Evolutionary conservation across 345 rosid species (phyloP).

Genomic region (Lumnitzera littorea): DNA sequence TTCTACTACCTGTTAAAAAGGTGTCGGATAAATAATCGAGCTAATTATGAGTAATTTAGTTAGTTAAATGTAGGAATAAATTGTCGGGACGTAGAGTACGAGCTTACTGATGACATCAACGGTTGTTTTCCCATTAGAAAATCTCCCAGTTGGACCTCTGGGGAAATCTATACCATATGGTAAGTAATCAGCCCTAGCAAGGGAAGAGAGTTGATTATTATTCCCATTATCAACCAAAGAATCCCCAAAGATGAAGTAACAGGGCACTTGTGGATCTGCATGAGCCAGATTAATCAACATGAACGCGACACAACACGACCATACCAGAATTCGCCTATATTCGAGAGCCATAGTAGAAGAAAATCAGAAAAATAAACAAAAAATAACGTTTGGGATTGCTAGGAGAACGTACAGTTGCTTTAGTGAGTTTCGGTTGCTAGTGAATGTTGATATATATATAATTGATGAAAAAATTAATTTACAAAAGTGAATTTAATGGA

Average conservation of each 20-base stretch:
- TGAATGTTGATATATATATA: no score
- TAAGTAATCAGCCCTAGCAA: conserved; percentile 64
- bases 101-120: conserved; percentile 62
- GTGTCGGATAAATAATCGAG: no score
- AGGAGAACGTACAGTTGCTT: no score
- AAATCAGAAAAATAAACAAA: no score
- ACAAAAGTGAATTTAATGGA: neutral
- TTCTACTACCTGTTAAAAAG: no score
- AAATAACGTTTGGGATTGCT: no score
- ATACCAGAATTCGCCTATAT: neutral
- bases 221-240: conserved; percentile 93
- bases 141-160: conserved; percentile 71
- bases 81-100: neutral
- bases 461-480: no score
- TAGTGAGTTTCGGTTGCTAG: no score
- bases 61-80: no score
- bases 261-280: conserved; percentile 62
- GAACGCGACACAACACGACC: conserved; percentile 1
- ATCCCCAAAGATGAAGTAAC: conserved; percentile 85
- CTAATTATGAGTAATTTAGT: no score
- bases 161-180: conserved; percentile 86
- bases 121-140: conserved; percentile 69
- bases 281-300: conserved; percentile 9
- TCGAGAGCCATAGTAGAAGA: no score
- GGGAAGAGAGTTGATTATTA: conserved; percentile 55